Evolutionary conservation across 2,329 filamentous ascomycete genomes (phyloP), one percentile per base, ranked within the genome.

Genomic region (Lizonia empirigonia): DNA sequence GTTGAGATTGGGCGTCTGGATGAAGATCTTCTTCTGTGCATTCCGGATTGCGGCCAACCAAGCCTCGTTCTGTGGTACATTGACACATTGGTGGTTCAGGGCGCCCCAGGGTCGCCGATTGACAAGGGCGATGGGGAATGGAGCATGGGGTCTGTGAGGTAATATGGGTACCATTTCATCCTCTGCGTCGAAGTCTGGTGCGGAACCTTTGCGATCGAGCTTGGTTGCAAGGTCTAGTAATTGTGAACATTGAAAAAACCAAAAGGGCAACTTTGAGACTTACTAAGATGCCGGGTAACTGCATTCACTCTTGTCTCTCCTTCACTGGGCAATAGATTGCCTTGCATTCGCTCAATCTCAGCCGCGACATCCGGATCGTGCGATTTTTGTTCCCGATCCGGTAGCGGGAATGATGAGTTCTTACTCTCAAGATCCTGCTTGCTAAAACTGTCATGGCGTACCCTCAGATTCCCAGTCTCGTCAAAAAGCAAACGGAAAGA

Each of bases 1-100:
- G 62, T 93, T 93, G 29, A 93, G 78, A 18, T 90, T 87, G 0
- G 89, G 89, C 0, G 87, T 86, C 68, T 92, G 88, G 50, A 93
- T 91, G 63, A 92, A 90, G n/a, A 92, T 80, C 22, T 74, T 79
- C 10, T 75, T 74, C 45, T 78, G 71, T 0, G 88, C 88, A 59
- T 91, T 82, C 1, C 84, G 79, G 7, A 92, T 78, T 1, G 86
- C 81, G 0, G 87, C 87, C 0, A 91, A 74, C 82, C 86, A 92
- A 0, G 85, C 86, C 40, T 85, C 86, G 61, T 93, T 91, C 61
- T 93, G 89, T 0, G 89, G 89, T 2, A 85, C 86, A 39, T 81
- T 76, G 2, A 85, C 75, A 15, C 80, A 84, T 15, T 77, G 75
- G 48, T 87, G 83, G 59, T 83, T 87, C 1, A 84, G 80, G 0